Evolutionary conservation across 2,329 filamentous ascomycete genomes (phyloP), one percentile per base, ranked within the genome.

Genomic region (Cordyceps militaris): DNA sequence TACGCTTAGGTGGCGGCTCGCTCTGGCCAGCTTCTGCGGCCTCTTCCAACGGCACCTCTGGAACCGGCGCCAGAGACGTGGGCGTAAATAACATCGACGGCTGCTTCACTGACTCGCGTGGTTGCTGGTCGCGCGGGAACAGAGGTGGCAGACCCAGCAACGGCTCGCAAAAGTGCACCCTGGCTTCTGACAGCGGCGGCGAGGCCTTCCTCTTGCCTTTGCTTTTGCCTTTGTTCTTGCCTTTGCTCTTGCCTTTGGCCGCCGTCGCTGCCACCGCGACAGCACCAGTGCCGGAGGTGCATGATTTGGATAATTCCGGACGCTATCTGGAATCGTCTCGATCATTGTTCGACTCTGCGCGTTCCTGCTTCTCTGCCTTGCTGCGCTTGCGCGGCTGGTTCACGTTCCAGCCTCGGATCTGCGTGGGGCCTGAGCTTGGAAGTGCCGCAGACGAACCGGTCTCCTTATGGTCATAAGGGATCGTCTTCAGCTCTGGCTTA

Each of bases 401-500:
- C 10, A 75, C 72, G 48, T 79, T 81, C 81, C 81, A 84, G 1
- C 81, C 81, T 28, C 81, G 70, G 32, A 84, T 83, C 44, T 76
- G 74, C 13, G 79, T 81, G 0, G 81, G 81, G 0, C 80, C 81
- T 16, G 77, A 79, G 49, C 75, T 76, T 9, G 81, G 81, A 30
- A 82, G 75, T 14, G 80, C 79, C 51, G 83, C 80, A 19, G 75
- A 76, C 2, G 80, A 75, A 4, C 74, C 73, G 44, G 81, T 82
- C 63, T 84, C 81, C 65, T 83, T 84, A 65, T 83, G 82, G 21
- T 80, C 78, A 61, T 84, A 84, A 38, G 78, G 79, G 3, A 83
- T 80, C 4, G 82, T 82, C 57, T 81, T 78, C n/a, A 84, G 72
- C 63, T 83, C 80, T 16, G 76, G 74, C 63, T 76, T 77, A 57